Evolutionary conservation across 2,329 filamentous ascomycete species (phyloP), one percentile per base, ranked within the genome.

Genomic region (Trichoderma sp.): DNA sequence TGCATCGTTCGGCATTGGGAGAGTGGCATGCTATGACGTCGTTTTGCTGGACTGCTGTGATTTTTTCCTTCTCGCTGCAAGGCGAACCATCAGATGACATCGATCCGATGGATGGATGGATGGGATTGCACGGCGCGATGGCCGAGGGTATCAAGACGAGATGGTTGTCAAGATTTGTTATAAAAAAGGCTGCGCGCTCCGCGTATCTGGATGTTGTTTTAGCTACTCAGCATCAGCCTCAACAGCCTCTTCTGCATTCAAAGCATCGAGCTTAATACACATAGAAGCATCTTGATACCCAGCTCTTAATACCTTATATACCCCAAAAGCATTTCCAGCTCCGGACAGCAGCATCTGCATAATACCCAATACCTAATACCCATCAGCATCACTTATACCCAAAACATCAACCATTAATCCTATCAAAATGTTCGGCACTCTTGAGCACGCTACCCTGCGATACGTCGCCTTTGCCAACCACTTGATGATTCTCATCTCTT

Each of bases 401-500:
- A 53, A 53, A 21, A 24, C 31, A 53, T 21, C 13, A 58, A 14
- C 29, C 14, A n/a, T 5, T 37, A 47, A 66, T 24, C 21, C 2
- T 49, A 40, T 59, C 69, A 69, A 64, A 11, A 69, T 69, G 68
- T 69, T 69, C 53, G 49, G 29, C 33, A 49, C 57, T 24, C 40
- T 63, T 33, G 29, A 57, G 52, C 35, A 69, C 55, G 52, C 33
- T 35, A 65, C 58, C 37, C 40, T 73, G 59, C 68, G 72, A 47
- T 47, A 62, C 6, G 24, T 69, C 62, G 71, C 73, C 37, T 69
- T 72, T 21, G 66, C 33, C 60, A 72, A 71, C 65, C 71, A 76
- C 70, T 67, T 75, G 27, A 66, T 75, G 52, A 64, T 75, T 6
- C 75, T 73, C 60, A 37, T 63, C 31, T 75, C 71, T 16, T 63